Conservation (phyloP, 495 filamentous ascomycete genomes). For the Neurospora sp. region DNA sequence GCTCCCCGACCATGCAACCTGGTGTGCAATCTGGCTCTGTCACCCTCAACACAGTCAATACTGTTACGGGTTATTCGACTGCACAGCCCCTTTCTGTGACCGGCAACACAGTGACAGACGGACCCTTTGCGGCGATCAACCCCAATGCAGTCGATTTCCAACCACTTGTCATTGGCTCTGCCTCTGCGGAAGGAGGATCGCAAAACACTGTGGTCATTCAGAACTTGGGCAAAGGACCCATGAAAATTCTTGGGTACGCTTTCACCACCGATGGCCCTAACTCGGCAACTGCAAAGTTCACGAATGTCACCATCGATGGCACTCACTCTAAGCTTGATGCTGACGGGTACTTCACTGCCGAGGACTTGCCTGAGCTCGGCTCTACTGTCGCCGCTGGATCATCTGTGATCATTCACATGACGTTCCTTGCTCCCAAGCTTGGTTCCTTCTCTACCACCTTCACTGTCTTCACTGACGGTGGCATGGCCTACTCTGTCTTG, state of each 20-base stretch:
- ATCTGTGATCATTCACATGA: conserved; percentile 19
- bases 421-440: conserved; percentile 17
- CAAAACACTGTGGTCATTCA: conserved; percentile 23
- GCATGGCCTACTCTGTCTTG: conserved; percentile 18
- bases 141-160: conserved; percentile 29
- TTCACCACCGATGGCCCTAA: conserved; percentile 14
- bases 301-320: conserved; percentile 17
- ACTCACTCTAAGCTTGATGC: conserved; percentile 12
- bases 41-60: conserved; percentile 14
- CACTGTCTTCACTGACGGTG: conserved; percentile 22
- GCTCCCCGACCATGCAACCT: conserved; percentile 7
- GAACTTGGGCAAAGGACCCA: conserved; percentile 23
- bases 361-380: conserved; percentile 16
- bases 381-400: conserved; percentile 16
- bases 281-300: conserved; percentile 5
- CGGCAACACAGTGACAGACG: conserved; percentile 9
- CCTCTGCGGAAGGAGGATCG: conserved; percentile 14
- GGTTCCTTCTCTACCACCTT: conserved; percentile 19
- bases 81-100: conserved; percentile 24
- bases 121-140: conserved; percentile 24
- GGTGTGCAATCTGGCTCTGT: conserved; percentile 16
- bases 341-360: conserved; percentile 20
- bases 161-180: conserved; percentile 22
- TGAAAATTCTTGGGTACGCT: conserved; percentile 30
- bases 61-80: conserved; percentile 15